A percentile compares a stretch with the other conserved stretches of the same genome.
phyloP scores from a whole-genome alignment of 495 filamentous ascomycete species.

The Cenococcum geophilum region DNA sequence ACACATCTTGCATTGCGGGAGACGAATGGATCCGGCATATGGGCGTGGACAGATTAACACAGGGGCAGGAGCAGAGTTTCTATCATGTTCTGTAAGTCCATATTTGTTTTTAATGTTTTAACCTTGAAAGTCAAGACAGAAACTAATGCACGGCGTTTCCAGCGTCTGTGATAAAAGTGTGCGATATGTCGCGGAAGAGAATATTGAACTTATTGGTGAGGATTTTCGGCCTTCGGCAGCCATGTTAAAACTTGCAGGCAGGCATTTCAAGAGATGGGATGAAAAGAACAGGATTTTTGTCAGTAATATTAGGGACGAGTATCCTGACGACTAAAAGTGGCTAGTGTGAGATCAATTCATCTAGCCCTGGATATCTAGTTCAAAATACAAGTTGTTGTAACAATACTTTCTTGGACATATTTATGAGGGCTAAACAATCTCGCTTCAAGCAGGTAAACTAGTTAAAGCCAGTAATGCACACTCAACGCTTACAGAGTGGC shows the following conservation, averaged over 20 bases:
- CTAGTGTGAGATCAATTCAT: too few species aligned
- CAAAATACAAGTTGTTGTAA: too few species aligned
- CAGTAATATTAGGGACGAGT: constrained; percentile 79
- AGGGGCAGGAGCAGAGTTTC: constrained; percentile 68
- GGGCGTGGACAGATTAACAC: constrained; percentile 54
- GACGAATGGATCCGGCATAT: constrained; percentile 54
- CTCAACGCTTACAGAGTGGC: too few species aligned
- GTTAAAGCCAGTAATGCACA: too few species aligned
- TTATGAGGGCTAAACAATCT: too few species aligned
- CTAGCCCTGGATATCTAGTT: too few species aligned
- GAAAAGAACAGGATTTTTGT: constrained; percentile 59
- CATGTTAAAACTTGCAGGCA: constrained; percentile 67
- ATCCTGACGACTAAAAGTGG: constrained; percentile 64
- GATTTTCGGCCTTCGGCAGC: constrained; percentile 45
- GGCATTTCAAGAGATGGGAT: constrained; percentile 87
- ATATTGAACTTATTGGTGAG: constrained; percentile 56
- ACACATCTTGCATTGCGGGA: constrained; percentile 53
- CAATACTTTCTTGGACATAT: too few species aligned
- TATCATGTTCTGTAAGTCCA: constrained; percentile 74
- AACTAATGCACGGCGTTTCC: constrained; percentile 2
- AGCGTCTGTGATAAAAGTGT: constrained; percentile 66
- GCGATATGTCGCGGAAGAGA: constrained; percentile 82
- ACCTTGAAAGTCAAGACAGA: background rate
- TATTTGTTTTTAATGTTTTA: background rate
- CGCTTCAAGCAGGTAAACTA: too few species aligned